Conservation (phyloP, 371 early-diverging fungal species). For the Lichtheimia corymbifera region DNA sequence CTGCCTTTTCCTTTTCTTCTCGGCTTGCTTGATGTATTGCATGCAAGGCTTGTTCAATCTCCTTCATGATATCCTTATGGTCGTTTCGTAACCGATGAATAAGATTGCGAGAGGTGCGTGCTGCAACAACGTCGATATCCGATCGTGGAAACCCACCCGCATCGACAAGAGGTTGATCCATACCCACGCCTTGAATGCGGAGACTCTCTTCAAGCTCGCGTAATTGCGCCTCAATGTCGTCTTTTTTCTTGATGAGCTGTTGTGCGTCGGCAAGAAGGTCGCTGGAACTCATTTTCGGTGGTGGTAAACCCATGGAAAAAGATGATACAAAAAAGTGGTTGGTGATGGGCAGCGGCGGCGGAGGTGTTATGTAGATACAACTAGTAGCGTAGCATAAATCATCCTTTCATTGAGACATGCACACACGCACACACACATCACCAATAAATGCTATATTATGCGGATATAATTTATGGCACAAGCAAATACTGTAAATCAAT, state of each 20-base stretch:
- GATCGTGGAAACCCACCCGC: slow-evolving; percentile 80
- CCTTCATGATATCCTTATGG: slow-evolving; percentile 61
- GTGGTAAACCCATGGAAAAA: slow-evolving; percentile 6
- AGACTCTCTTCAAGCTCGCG: slow-evolving; percentile 54
- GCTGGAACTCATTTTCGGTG: not conserved
- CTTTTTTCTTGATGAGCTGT: slow-evolving; percentile 60
- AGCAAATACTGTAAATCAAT: too few species aligned
- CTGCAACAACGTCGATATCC: slow-evolving; percentile 83
- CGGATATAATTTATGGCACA: too few species aligned
- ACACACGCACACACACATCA: too few species aligned
- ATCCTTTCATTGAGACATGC: too few species aligned
- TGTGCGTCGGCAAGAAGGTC: slow-evolving; percentile 52
- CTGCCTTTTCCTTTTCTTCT: slow-evolving; percentile 10
- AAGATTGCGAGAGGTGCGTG: slow-evolving; percentile 53
- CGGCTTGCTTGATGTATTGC: slow-evolving; percentile 58
- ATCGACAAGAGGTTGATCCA: slow-evolving; percentile 78
- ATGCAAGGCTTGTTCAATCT: slow-evolving; percentile 71
- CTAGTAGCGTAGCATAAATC: too few species aligned
- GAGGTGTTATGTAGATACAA: too few species aligned
- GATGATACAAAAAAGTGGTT: not conserved
- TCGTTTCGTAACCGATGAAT: slow-evolving; percentile 77
- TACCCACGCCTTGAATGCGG: slow-evolving; percentile 65
- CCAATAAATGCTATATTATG: too few species aligned
- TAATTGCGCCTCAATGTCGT: slow-evolving; percentile 63
- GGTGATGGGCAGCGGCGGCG: too few species aligned